These are phyloP conservation scores for Daphne laureola DNA, from an alignment of 441 rosid species.

Conservation along the genomic window DNA sequence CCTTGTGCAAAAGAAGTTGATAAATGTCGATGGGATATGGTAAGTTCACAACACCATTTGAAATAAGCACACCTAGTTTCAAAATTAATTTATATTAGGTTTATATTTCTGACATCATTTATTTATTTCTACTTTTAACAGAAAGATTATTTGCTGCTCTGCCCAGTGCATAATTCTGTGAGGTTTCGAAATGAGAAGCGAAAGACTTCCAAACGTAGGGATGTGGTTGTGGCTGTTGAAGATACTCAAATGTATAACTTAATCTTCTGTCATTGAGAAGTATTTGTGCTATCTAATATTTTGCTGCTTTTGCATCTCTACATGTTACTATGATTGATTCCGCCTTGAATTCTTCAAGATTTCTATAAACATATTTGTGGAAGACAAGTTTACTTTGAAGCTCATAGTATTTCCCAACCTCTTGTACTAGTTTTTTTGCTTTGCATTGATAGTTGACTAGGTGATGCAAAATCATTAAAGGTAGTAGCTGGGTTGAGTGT, in stretches of 20 bases:
- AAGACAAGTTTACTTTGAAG: too few relatives aligned
- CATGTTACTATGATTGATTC: too few relatives aligned
- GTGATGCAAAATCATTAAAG: too few relatives aligned
- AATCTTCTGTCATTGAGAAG: conserved; percentile 4
- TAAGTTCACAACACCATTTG: conserved; percentile 21
- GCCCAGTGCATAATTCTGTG: conserved; percentile 61
- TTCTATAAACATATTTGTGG: too few relatives aligned
- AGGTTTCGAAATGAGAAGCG: conserved; percentile 73
- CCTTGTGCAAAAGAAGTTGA: conserved; percentile 61
- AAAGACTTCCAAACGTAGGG: conserved; percentile 13
- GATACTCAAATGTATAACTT: conserved; percentile 30
- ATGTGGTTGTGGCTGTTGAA: conserved; percentile 9
- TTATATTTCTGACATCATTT: conserved; percentile 4
- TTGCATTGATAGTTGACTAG: too few relatives aligned
- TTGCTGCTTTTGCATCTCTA: too few relatives aligned
- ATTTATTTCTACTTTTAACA: conserved; percentile 21
- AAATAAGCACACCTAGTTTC: background rate
- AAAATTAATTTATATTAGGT: background rate
- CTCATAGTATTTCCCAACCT: too few relatives aligned
- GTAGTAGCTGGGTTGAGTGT: too few relatives aligned
- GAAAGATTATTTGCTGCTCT: conserved; percentile 63
- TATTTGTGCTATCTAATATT: too few relatives aligned
- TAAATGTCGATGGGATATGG: conserved; percentile 78
- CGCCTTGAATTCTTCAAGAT: too few relatives aligned
- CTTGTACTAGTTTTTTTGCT: too few relatives aligned